Evolutionary conservation across 2,329 filamentous ascomycete species (phyloP), one percentile per base, ranked within the genome.

Genomic region (Teratosphaeria zuluensis): DNA sequence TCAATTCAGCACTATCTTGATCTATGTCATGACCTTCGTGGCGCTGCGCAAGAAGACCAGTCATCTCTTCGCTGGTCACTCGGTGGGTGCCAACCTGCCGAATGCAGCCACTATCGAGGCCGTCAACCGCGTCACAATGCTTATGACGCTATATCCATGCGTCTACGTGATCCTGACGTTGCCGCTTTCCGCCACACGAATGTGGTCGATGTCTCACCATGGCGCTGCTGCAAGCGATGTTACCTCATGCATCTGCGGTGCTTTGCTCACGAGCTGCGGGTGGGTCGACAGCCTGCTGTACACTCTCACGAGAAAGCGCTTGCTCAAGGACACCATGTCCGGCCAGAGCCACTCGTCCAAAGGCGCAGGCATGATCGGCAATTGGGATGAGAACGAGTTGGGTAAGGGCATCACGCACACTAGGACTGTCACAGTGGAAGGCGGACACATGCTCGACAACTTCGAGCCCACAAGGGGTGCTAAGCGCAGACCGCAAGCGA

Each of bases 141-240:
- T 88, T 62, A 82, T 83, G 80, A 74, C 87, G 32, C 76, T 87
- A 7, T 89, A 89, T 61, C 86, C 86, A 0, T 67, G 86, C 63
- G 84, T 88, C 62, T 89, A 89, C 68, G 78, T 87, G 6, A 65
- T 86, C n/a, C 86, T 86, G 67, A 89, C 86, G 0, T 77, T 85
- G 0, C 86, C 86, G 0, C 76, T 89, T 0, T 84, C 85, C 4
- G 77, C 82, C 0, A 84, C 84, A 14, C 81, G 86, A 60, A 84
- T 88, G 66, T 80, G 80, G 16, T 79, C 79, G 21, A 86, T 88
- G 80, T 78, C 81, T 0, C 80, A 81, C 0, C 72, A 75, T 9
- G 64, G 64, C 52, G 54, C 51, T 9, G 54, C 58, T 1, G 58
- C 64, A 2, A 73, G 75, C 16, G 74, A 74, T 21, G 66, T 72